Percentiles rank a stretch among this genome's conserved stretches.
These are phyloP conservation scores for Suhomyces kilbournensis DNA, from an alignment of 805 yeast genomes.

Conservation along the genomic window DNA sequence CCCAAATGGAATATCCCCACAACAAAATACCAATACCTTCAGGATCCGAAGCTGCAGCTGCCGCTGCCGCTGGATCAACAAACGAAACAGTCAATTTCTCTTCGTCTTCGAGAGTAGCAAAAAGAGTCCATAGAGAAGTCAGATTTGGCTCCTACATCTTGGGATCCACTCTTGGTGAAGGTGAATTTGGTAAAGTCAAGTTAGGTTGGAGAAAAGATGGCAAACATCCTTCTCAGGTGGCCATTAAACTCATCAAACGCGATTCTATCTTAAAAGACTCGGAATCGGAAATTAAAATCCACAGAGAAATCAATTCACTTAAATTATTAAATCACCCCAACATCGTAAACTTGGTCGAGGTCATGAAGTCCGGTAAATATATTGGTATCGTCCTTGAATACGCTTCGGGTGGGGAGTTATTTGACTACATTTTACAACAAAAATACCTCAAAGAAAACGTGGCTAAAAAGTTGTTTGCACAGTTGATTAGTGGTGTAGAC, in stretches of 20 bases:
- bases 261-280: constrained; percentile 85
- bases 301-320: constrained; percentile 88
- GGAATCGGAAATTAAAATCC: constrained; percentile 83
- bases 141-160: constrained; percentile 87
- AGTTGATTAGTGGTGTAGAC: constrained; percentile 88
- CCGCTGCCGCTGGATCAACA: constrained; percentile 1
- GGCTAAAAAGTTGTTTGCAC: constrained; percentile 89
- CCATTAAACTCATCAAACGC: constrained; percentile 86
- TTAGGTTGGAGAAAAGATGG: constrained; percentile 93
- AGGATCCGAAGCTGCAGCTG: constrained; percentile 1
- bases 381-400: constrained; percentile 95
- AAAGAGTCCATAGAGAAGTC: constrained; percentile 56
- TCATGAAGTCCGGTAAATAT: constrained; percentile 87
- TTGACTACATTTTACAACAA: constrained; percentile 85
- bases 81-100: not conserved
- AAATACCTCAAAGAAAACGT: constrained; percentile 81
- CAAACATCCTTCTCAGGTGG: constrained; percentile 76
- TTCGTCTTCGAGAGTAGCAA: constrained; percentile 10
- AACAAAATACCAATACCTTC: constrained; percentile 6
- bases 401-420: constrained; percentile 96
- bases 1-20: not conserved
- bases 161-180: constrained; percentile 95
- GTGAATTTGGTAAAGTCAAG: constrained; percentile 97
- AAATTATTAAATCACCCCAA: constrained; percentile 88
- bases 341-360: constrained; percentile 87